A percentile compares a stretch with the other conserved stretches of the same genome.
Conservation (phyloP, 164 flowering plant genomes). For the Tinospora cordifolia region DNA sequence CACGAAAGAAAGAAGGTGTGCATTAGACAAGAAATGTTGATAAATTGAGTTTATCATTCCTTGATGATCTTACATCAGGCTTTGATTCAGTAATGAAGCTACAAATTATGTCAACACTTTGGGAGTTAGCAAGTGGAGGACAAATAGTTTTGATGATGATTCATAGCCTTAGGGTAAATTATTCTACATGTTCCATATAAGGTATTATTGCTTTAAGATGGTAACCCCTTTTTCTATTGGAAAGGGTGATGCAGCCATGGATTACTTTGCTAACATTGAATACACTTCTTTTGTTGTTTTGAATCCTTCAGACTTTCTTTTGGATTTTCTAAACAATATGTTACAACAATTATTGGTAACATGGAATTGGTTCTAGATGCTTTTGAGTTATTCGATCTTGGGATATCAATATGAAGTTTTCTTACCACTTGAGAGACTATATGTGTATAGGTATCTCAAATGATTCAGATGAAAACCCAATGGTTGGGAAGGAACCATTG, state of each 20-base stretch:
- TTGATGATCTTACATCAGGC: slow-evolving; percentile 88
- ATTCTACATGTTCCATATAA: slow-evolving; percentile 69
- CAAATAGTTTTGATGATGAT: slow-evolving; percentile 60
- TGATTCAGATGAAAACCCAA: slow-evolving; percentile 18
- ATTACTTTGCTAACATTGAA: slow-evolving; percentile 41
- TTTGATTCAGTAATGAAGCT: slow-evolving; percentile 74
- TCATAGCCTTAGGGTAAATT: slow-evolving; percentile 74
- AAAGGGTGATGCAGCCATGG: slow-evolving; percentile 45
- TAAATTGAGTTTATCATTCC: too few relatives aligned
- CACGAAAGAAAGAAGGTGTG: too few relatives aligned
- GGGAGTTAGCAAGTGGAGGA: slow-evolving; percentile 51
- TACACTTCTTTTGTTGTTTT: too few relatives aligned
- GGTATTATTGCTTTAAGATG: slow-evolving; percentile 59
- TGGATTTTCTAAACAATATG: too few relatives aligned
- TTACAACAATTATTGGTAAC: too few relatives aligned
- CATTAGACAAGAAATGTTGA: too few relatives aligned
- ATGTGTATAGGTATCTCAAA: slow-evolving; percentile 16
- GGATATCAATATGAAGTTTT: too few relatives aligned
- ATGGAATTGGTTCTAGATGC: too few relatives aligned
- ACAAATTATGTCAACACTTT: slow-evolving; percentile 47
- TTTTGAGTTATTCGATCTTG: too few relatives aligned
- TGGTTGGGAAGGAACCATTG: slow-evolving; percentile 19
- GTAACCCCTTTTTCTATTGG: slow-evolving; percentile 61
- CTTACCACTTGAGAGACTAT: too few relatives aligned
- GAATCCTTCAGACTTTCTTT: too few relatives aligned